These are phyloP conservation scores for Cladosporium sp. DNA, from an alignment of 2,329 filamentous ascomycete genomes.

Conservation along the genomic window DNA sequence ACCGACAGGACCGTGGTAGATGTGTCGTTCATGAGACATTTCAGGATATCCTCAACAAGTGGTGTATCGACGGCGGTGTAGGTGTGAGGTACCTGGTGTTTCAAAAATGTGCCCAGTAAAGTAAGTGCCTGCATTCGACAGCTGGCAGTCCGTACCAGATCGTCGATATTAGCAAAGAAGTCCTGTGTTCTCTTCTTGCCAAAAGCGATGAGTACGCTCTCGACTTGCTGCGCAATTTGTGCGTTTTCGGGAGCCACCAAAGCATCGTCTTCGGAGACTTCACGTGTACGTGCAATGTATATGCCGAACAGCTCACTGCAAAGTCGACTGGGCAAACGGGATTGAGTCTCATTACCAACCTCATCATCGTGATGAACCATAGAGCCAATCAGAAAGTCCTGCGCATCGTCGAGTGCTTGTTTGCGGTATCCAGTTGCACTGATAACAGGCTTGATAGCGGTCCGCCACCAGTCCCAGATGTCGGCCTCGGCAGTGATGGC, in stretches of 20 bases:
- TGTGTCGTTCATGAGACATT: constrained; percentile 74
- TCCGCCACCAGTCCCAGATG: constrained; percentile 71
- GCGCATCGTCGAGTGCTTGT: constrained; percentile 63
- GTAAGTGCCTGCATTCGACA: constrained; percentile 65
- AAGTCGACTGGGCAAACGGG: constrained; percentile 59
- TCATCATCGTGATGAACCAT: constrained; percentile 58
- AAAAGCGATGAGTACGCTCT: constrained; percentile 54
- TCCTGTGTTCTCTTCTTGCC: constrained; percentile 72
- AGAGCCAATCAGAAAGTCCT: constrained; percentile 64
- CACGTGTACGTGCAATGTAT: constrained; percentile 45
- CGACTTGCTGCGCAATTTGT: constrained; percentile 50
- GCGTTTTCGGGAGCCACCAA: constrained; percentile 46
- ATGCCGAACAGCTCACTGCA: constrained; percentile 53
- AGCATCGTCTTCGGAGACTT: constrained; percentile 37
- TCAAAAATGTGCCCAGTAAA: constrained; percentile 71
- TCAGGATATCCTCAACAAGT: constrained; percentile 69
- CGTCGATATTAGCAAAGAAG: constrained; percentile 66
- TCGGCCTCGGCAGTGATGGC: constrained; percentile 63
- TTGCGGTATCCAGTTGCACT: constrained; percentile 62
- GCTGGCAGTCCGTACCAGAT: constrained; percentile 63
- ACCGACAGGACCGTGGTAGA: constrained; percentile 76
- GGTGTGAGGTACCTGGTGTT: constrained; percentile 75
- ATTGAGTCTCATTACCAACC: constrained; percentile 50
- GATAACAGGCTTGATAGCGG: constrained; percentile 58
- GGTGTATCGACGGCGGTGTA: constrained; percentile 71